Base-by-base conservation (phyloP, 2,329 filamentous ascomycete species). In the Colletotrichum sp. region DNA sequence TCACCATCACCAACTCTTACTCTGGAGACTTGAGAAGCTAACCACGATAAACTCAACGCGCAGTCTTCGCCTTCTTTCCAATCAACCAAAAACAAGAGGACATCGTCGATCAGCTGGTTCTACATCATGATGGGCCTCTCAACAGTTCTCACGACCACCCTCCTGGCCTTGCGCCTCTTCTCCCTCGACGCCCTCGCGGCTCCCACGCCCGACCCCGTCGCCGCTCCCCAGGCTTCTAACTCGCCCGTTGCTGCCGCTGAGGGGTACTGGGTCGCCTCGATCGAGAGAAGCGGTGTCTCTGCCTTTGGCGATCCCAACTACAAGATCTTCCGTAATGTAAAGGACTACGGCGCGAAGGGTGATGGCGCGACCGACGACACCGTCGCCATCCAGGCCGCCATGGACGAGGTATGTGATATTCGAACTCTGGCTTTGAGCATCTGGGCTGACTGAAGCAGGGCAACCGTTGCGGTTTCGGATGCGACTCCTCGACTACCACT, bases 401-500 rank as follows among this genome's bases (percentile, higher is more conserved):
- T 52, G 44, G 44, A 52, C 44, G 44, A 52, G 96, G 72, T 74
- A 65, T 30, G 72, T 15, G n/a, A 32, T 36, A 16, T 3, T 34
- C 32, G 32, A 34, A 7, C 6, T 15, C 32, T 3, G 32, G 32
- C 6, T 15, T 34, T 34, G 32, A 34, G 7, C 7, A 34, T 34
- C 32, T 34, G 32, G 32, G 32, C 32, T 44, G 28, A 73, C 66
- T 64, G 34, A n/a, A 49, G 7, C 10, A 71, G n/a, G 95, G 95
- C 32, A 89, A 90, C 80, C 94, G 96, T 59, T 99, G 96, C 82
- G 95, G 95, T 52, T 83, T 91, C 78, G 92, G 92, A 77, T 99
- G 96, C 83, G 94, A 97, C 83, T 98, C 95, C 3, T 92, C 91
- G 36, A 99, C 96, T 5, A 91, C 91, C n/a, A 92, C 92, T 2